phyloP scores from a whole-genome alignment of 495 filamentous ascomycete genomes.

The Collariella sp. region DNA sequence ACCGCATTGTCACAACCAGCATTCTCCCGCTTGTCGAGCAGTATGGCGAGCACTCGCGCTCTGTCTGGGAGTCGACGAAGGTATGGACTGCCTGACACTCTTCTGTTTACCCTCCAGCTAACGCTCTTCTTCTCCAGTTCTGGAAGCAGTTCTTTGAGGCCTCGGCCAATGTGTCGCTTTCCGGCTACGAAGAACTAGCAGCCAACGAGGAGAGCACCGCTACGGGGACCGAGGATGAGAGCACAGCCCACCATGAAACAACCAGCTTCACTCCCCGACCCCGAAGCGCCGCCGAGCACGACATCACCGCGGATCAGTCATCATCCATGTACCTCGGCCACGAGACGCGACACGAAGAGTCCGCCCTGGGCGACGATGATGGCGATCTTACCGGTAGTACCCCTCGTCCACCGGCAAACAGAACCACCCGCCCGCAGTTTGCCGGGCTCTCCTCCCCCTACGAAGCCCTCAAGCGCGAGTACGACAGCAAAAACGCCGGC shows the following conservation, averaged over 20 bases:
- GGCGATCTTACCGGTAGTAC: conserved; percentile 46
- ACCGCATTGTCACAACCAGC: conserved; percentile 89
- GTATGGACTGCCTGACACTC: conserved; percentile 29
- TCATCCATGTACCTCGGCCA: conserved; percentile 25
- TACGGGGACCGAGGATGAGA: conserved; percentile 29
- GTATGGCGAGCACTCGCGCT: conserved; percentile 85
- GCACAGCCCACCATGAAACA: conserved; percentile 30
- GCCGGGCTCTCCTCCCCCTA: conserved; percentile 60
- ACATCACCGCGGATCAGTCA: conserved; percentile 30
- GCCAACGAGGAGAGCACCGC: conserved; percentile 44
- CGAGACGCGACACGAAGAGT: conserved; percentile 37
- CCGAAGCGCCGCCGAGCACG: conserved; percentile 26
- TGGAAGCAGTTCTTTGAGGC: conserved; percentile 99
- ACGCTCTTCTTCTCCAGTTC: conserved; percentile 51
- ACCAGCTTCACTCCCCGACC: conserved; percentile 37
- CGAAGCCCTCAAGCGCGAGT: conserved; percentile 53
- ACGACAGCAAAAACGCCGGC: conserved; percentile 24
- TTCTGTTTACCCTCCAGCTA: background rate
- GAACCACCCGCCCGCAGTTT: conserved; percentile 40
- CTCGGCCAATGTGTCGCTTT: conserved; percentile 93
- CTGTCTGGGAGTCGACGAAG: conserved; percentile 96
- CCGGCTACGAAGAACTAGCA: conserved; percentile 79
- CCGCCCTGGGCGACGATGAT: conserved; percentile 43
- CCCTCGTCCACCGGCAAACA: conserved; percentile 41
- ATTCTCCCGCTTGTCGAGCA: conserved; percentile 94